A percentile compares a stretch with the other conserved stretches of the same genome.
phyloP scores from a whole-genome alignment of 441 rosid species.

The Kokia cookei region DNA sequence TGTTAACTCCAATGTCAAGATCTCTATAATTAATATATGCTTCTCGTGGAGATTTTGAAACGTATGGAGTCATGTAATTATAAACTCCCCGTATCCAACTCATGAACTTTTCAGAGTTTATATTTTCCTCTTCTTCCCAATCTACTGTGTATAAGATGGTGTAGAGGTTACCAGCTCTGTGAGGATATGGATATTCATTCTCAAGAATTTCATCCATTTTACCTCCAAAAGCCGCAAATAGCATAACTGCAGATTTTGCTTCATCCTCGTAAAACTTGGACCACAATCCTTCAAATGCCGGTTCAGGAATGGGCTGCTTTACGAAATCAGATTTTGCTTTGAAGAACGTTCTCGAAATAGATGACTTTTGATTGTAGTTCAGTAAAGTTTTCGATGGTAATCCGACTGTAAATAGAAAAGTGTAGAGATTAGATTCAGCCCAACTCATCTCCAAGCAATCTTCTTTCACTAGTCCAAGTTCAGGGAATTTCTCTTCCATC shows the following conservation, averaged over 20 bases:
- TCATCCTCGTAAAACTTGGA: constrained; percentile 11
- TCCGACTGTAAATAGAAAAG: not conserved
- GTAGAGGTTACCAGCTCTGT: constrained; percentile 33
- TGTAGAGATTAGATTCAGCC: constrained; percentile 22
- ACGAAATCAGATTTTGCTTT: constrained; percentile 37
- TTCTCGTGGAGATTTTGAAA: constrained; percentile 41
- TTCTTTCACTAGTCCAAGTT: constrained; percentile 13
- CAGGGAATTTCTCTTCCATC: constrained; percentile 20
- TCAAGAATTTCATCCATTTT: constrained; percentile 28
- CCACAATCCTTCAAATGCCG: constrained; percentile 8
- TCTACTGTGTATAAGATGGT: constrained; percentile 27
- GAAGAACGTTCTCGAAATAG: constrained; percentile 1
- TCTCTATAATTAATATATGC: constrained; percentile 31
- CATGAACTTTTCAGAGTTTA: constrained; percentile 10
- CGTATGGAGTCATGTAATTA: constrained; percentile 8
- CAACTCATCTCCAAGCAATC: constrained; percentile 32
- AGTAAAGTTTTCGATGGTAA: constrained; percentile 14
- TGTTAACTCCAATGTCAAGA: constrained; percentile 15
- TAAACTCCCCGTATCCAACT: constrained; percentile 34
- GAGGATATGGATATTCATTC: constrained; percentile 39
- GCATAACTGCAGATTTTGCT: not conserved
- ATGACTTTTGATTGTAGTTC: constrained; percentile 15
- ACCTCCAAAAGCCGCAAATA: constrained; percentile 31
- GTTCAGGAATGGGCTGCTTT: not conserved
- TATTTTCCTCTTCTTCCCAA: constrained; percentile 18